A percentile compares a stretch with the other conserved stretches of the same genome.
phyloP scores from a whole-genome alignment of 306 rosid species.

The Lathyrus tuberosus region DNA sequence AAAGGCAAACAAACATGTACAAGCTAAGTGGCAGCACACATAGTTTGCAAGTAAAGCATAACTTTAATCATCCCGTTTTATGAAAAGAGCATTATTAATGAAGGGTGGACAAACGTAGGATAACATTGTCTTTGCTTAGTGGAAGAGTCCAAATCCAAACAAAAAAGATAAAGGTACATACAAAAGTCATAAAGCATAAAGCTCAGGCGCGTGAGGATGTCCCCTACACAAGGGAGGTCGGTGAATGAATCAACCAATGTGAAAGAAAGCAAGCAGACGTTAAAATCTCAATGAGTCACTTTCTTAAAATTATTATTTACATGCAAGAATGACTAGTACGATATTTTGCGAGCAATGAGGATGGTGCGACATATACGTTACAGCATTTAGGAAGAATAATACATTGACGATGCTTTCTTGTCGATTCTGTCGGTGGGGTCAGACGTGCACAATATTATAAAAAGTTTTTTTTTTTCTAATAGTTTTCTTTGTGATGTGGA shows the following conservation, averaged over 20 bases:
- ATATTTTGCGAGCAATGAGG: neutral
- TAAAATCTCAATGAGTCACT: constrained; percentile 39
- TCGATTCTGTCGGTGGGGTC: constrained; percentile 39
- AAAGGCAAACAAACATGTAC: constrained; percentile 1
- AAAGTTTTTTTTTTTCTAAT: neutral
- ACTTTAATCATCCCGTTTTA: constrained; percentile 37
- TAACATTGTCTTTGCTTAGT: constrained; percentile 41
- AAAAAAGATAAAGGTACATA: constrained; percentile 38
- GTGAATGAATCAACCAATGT: constrained; percentile 37
- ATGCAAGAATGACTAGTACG: constrained; percentile 2
- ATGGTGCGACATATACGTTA: constrained; percentile 16
- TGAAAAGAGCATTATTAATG: constrained; percentile 5
- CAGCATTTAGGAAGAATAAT: neutral
- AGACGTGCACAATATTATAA: constrained; percentile 30
- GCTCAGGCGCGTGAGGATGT: constrained; percentile 51
- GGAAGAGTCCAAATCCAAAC: constrained; percentile 45
- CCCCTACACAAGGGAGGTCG: constrained; percentile 40
- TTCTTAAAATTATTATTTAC: constrained; percentile 17
- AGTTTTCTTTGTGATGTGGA: neutral
- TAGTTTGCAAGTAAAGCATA: constrained; percentile 50
- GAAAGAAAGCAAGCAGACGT: constrained; percentile 43
- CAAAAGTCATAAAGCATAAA: constrained; percentile 49
- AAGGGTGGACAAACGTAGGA: constrained; percentile 30
- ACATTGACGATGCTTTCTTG: constrained; percentile 2
- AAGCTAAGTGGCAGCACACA: constrained; percentile 33